A percentile compares a stretch with the other conserved stretches of the same genome.
Evolutionary conservation across 2,329 filamentous ascomycete species (phyloP).

Genomic region (Microdochium nivale): DNA sequence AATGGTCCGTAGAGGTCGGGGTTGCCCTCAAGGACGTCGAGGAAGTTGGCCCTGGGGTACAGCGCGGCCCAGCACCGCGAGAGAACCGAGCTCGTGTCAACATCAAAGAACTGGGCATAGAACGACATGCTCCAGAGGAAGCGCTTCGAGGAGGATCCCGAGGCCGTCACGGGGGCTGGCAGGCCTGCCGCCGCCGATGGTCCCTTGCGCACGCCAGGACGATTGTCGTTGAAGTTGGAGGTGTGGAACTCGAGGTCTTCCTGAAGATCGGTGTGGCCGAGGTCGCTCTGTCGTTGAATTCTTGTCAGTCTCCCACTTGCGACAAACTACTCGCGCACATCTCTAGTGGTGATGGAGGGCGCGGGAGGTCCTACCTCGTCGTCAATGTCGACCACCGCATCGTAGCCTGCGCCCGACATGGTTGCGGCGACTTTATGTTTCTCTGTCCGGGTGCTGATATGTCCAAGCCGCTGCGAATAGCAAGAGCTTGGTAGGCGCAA

Average conservation of each 20-base stretch:
- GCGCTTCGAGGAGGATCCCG: conserved; percentile 53
- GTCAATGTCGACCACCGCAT: conserved; percentile 96
- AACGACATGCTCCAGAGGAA: conserved; percentile 89
- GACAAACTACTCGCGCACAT: no score
- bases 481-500: background rate
- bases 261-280: conserved; percentile 95
- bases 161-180: conserved; percentile 47
- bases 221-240: conserved; percentile 67
- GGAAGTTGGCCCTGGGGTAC: conserved; percentile 87
- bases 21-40: conserved; percentile 94
- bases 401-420: conserved; percentile 84
- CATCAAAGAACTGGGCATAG: conserved; percentile 98
- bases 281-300: conserved; percentile 63
- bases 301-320: conserved; percentile 8
- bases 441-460: background rate
- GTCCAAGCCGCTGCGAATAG: background rate
- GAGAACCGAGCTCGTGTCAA: conserved; percentile 86
- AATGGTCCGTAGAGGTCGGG: conserved; percentile 94
- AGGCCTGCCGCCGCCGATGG: conserved; percentile 35
- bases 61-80: conserved; percentile 81
- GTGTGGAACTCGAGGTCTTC: conserved; percentile 99
- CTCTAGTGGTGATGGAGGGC: background rate
- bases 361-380: conserved; percentile 60
- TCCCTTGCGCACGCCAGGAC: conserved; percentile 40
- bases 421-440: conserved; percentile 14